Evolutionary conservation across 495 filamentous ascomycete species (phyloP).

Genomic region (Aspergillus affinis): DNA sequence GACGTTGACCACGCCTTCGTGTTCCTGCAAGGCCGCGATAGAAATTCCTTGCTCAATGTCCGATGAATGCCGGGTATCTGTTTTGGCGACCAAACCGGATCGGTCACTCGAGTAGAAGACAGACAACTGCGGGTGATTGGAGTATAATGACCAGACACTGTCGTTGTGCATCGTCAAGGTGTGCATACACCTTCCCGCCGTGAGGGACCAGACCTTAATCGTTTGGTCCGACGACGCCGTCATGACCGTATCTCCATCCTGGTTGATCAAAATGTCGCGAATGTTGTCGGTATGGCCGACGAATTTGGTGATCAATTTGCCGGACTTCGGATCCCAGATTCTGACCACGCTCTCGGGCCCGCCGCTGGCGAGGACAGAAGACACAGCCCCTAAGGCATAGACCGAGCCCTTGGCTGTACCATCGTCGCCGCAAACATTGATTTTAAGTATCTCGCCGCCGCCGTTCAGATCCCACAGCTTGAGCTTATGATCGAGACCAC

Average conservation of each 20-base stretch:
- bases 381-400: constrained; percentile 79
- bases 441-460: constrained; percentile 77
- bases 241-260: constrained; percentile 86
- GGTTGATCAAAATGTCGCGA: constrained; percentile 83
- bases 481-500: constrained; percentile 89
- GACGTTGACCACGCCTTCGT: constrained; percentile 84
- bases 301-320: constrained; percentile 90
- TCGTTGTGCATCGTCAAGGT: constrained; percentile 98
- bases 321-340: constrained; percentile 88
- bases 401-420: constrained; percentile 88
- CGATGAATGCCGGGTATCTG: constrained; percentile 72
- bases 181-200: constrained; percentile 92
- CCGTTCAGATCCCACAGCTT: constrained; percentile 91
- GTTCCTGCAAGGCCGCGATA: constrained; percentile 84
- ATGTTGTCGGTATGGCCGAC: constrained; percentile 98
- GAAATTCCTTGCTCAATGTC: constrained; percentile 90
- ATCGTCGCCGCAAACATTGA: constrained; percentile 78
- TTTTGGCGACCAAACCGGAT: constrained; percentile 90
- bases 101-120: constrained; percentile 94
- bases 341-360: constrained; percentile 92
- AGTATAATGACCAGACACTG: constrained; percentile 95
- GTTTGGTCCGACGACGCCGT: constrained; percentile 96
- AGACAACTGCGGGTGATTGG: constrained; percentile 78
- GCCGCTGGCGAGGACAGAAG: constrained; percentile 81
- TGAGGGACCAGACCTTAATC: constrained; percentile 95